Evolutionary conservation across 805 yeast genomes (phyloP).

Genomic region (Candida sphagnicola): DNA sequence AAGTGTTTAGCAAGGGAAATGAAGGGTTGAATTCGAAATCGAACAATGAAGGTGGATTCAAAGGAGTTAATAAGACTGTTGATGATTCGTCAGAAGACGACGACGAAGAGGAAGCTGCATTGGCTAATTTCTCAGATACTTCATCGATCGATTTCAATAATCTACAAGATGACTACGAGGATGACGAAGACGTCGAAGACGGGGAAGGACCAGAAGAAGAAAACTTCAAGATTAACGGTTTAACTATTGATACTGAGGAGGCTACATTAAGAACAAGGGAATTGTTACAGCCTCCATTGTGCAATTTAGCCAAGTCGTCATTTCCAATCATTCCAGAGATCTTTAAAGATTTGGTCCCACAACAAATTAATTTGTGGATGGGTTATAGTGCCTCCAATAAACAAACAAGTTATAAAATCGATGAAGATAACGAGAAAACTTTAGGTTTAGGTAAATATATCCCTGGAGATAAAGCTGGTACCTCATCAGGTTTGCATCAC

Average conservation of each 20-base stretch:
- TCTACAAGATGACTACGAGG: conserved; percentile 49
- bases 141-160: conserved; percentile 26
- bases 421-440: conserved; percentile 13
- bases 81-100: no score
- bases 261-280: conserved; percentile 40
- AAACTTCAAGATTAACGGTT: not conserved
- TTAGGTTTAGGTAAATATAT: conserved; percentile 47
- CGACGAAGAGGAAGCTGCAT: not conserved
- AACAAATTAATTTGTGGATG: conserved; percentile 74
- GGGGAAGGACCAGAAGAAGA: conserved; percentile 17
- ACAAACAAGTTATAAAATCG: conserved; percentile 10
- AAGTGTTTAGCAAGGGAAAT: no score
- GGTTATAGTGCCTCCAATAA: conserved; percentile 36
- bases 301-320: conserved; percentile 20
- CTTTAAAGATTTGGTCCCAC: conserved; percentile 49
- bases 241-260: conserved; percentile 15
- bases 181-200: conserved; percentile 25
- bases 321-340: conserved; percentile 39
- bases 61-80: no score
- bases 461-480: conserved; percentile 45
- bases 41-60: no score
- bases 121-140: conserved; percentile 10
- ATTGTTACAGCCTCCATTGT: conserved; percentile 60
- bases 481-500: conserved; percentile 74
- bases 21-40: no score